These are phyloP conservation scores for Aspergillus piperis DNA, from an alignment of 2,329 filamentous ascomycete genomes.

Conservation along the genomic window DNA sequence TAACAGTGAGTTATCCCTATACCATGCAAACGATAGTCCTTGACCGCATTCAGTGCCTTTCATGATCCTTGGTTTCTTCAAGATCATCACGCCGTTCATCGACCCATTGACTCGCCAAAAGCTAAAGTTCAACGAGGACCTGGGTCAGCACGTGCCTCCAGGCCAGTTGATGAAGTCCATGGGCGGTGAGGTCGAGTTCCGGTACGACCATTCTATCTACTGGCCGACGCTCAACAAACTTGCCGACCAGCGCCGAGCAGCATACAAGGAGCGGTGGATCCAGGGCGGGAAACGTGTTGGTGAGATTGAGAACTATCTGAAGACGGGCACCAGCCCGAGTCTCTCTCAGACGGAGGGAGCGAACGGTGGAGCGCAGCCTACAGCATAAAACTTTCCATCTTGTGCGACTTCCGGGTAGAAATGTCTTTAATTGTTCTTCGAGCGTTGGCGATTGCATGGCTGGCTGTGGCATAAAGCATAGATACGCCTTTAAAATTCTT, in stretches of 20 bases:
- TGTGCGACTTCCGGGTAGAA: neutral
- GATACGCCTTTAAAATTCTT: constrained; percentile 1
- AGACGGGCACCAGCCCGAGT: constrained; percentile 59
- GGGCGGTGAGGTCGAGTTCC: constrained; percentile 80
- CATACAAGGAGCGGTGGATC: constrained; percentile 71
- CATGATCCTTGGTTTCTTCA: constrained; percentile 92
- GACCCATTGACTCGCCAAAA: constrained; percentile 92
- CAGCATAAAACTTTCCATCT: neutral
- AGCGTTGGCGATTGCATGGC: constrained; percentile 4
- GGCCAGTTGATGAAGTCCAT: constrained; percentile 80
- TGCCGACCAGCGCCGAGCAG: constrained; percentile 65
- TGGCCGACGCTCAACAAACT: constrained; percentile 82
- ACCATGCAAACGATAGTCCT: neutral
- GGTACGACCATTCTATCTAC: constrained; percentile 85
- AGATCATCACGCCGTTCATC: constrained; percentile 92
- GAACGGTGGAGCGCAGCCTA: neutral
- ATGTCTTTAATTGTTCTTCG: neutral
- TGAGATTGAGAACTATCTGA: constrained; percentile 84
- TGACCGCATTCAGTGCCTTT: constrained; percentile 67
- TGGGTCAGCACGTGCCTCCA: constrained; percentile 76
- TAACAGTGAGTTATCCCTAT: constrained; percentile 63
- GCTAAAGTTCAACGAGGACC: constrained; percentile 95
- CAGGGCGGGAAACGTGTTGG: constrained; percentile 78
- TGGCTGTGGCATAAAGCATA: neutral
- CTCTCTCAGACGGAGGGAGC: constrained; percentile 33